Conservation (phyloP, 2,329 filamentous ascomycete genomes). For the Coniochaeta sp. region DNA sequence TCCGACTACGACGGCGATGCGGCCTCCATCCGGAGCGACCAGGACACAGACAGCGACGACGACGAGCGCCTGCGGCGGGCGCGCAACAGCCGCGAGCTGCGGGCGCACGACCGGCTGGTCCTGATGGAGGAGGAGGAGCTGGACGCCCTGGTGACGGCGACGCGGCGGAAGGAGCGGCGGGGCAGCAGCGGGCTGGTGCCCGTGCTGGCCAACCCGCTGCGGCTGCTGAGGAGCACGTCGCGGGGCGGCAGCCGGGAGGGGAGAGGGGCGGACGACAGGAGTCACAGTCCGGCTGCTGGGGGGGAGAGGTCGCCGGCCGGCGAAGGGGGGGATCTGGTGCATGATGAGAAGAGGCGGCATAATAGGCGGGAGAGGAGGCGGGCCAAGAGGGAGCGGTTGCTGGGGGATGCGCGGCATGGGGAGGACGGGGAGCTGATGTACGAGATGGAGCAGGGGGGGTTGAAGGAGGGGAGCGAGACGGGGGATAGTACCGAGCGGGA, state of each 20-base stretch:
- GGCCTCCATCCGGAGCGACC: slow-evolving; percentile 59
- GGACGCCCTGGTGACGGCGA: slow-evolving; percentile 50
- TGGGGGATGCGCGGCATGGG: slow-evolving; percentile 47
- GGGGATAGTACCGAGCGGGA: slow-evolving; percentile 55
- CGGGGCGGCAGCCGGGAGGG: slow-evolving; percentile 31
- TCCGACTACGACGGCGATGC: slow-evolving; percentile 62
- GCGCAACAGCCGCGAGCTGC: slow-evolving; percentile 62
- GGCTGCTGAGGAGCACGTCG: slow-evolving; percentile 35
- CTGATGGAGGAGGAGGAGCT: slow-evolving; percentile 70
- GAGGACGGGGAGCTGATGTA: slow-evolving; percentile 76
- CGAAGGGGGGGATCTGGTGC: neutral
- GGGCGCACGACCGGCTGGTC: slow-evolving; percentile 61
- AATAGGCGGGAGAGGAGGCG: slow-evolving; percentile 42
- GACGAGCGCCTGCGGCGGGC: slow-evolving; percentile 59
- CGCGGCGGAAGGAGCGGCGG: slow-evolving; percentile 38
- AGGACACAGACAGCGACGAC: slow-evolving; percentile 71
- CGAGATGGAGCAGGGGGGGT: slow-evolving; percentile 78
- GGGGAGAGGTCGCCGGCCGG: slow-evolving; percentile 7
- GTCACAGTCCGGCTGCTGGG: slow-evolving; percentile 45
- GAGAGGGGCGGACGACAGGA: no score
- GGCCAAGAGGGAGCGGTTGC: slow-evolving; percentile 44
- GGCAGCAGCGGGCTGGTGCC: slow-evolving; percentile 19
- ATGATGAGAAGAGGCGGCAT: slow-evolving; percentile 36
- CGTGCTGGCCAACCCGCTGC: slow-evolving; percentile 32
- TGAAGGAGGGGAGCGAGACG: slow-evolving; percentile 58